Percentiles rank a stretch among this genome's conserved stretches.
Evolutionary conservation across 306 rosid genomes (phyloP).

Genomic region (Ziziphus jujuba): DNA sequence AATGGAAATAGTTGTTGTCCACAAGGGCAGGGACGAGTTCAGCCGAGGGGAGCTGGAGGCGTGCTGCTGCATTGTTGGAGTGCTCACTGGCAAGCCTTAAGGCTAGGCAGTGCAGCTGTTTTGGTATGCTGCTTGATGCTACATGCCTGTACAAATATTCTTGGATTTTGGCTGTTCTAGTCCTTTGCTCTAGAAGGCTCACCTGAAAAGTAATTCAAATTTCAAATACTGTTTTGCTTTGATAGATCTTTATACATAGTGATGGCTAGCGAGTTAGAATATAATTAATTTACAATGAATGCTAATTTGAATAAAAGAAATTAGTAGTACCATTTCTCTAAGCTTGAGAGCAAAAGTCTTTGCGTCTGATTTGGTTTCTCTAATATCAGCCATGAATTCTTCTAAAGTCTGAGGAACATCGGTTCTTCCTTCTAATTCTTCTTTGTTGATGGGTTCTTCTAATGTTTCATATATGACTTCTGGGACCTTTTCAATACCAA

Average conservation of each 20-base stretch:
- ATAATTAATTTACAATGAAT: too few species aligned
- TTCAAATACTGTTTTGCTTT: too few species aligned
- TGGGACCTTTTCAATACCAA: conserved; percentile 65
- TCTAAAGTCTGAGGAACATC: conserved; percentile 87
- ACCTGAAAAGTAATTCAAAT: conserved; percentile 39
- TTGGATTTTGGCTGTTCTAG: conserved; percentile 91
- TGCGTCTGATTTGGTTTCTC: conserved; percentile 63
- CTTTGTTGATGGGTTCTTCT: conserved; percentile 64
- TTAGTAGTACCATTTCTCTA: conserved; percentile 68
- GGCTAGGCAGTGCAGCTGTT: conserved; percentile 94
- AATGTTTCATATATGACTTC: conserved; percentile 82
- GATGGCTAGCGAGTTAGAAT: too few species aligned
- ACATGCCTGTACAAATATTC: conserved; percentile 93
- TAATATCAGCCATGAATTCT: conserved; percentile 82
- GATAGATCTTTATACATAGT: too few species aligned
- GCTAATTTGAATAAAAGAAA: background rate
- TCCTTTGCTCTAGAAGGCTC: conserved; percentile 79
- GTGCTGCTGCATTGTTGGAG: conserved; percentile 89
- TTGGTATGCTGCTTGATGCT: conserved; percentile 99
- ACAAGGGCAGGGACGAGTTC: conserved; percentile 93
- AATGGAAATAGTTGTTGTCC: conserved; percentile 79
- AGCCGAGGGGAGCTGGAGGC: conserved; percentile 92
- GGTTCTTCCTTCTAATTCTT: conserved; percentile 67
- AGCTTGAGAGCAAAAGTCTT: conserved; percentile 80
- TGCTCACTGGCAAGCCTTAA: conserved; percentile 86